A percentile compares a stretch with the other conserved stretches of the same genome.
phyloP scores from a whole-genome alignment of 257 asterid genomes.

The Nicotiana attenuata region DNA sequence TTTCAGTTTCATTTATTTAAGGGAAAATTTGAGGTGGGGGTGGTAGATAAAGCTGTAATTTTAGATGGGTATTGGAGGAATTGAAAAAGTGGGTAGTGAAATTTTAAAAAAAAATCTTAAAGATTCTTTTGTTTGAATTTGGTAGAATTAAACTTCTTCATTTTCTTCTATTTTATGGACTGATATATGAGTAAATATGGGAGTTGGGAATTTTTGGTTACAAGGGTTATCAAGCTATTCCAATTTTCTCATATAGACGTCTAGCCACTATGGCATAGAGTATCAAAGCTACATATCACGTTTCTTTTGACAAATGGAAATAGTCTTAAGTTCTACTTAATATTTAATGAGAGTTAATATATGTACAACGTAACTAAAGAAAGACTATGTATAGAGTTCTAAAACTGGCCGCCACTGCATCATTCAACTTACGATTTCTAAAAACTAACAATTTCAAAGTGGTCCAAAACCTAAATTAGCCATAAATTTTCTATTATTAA shows the following conservation, averaged over 20 bases:
- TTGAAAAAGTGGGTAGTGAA: no score
- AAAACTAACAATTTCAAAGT: constrained; percentile 19
- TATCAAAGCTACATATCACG: constrained; percentile 19
- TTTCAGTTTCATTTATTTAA: no score
- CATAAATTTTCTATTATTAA: background rate
- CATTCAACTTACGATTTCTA: constrained; percentile 7
- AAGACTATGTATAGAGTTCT: constrained; percentile 1
- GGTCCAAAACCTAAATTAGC: background rate
- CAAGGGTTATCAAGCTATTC: no score
- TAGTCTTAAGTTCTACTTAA: background rate
- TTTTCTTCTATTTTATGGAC: no score
- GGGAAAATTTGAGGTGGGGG: no score
- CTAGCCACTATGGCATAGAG: constrained; percentile 17
- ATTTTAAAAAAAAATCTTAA: no score
- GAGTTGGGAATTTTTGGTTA: no score
- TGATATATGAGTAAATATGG: no score
- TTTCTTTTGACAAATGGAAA: background rate
- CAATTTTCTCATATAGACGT: constrained; percentile 13
- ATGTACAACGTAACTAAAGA: background rate
- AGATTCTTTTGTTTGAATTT: no score
- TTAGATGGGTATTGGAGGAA: no score
- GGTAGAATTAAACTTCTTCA: no score
- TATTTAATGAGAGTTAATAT: background rate
- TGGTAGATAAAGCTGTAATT: no score
- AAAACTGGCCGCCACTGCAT: constrained; percentile 26